These are phyloP conservation scores for Epichloe sylvatica DNA, from an alignment of 2,329 filamentous ascomycete genomes.

Conservation along the genomic window DNA sequence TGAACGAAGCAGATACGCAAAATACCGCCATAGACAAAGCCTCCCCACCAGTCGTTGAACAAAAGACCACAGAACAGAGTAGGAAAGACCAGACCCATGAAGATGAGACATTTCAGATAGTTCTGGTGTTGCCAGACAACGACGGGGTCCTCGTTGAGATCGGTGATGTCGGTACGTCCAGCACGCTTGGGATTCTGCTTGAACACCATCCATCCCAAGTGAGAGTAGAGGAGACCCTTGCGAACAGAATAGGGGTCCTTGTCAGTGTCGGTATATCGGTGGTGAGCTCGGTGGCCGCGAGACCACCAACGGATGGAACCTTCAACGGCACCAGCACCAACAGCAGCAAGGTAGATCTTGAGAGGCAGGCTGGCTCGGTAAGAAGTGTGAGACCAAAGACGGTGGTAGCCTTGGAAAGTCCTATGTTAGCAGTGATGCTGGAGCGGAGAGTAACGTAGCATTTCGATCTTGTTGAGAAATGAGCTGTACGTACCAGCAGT, in stretches of 20 bases:
- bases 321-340: slow-evolving; percentile 71
- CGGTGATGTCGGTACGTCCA: slow-evolving; percentile 76
- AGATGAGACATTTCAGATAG: slow-evolving; percentile 66
- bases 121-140: slow-evolving; percentile 81
- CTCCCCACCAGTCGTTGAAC: slow-evolving; percentile 71
- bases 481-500: slow-evolving; percentile 47
- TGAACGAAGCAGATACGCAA: slow-evolving; percentile 81
- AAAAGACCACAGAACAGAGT: slow-evolving; percentile 60
- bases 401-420: slow-evolving; percentile 32
- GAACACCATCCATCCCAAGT: slow-evolving; percentile 80
- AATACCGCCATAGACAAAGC: slow-evolving; percentile 74
- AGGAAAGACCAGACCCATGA: slow-evolving; percentile 66
- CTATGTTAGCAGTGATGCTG: neutral
- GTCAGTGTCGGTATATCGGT: slow-evolving; percentile 83
- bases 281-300: slow-evolving; percentile 72
- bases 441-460: neutral
- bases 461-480: neutral
- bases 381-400: slow-evolving; percentile 75
- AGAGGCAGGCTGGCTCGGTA: slow-evolving; percentile 67
- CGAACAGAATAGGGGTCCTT: slow-evolving; percentile 86
- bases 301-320: slow-evolving; percentile 86
- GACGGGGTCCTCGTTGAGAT: slow-evolving; percentile 73
- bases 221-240: slow-evolving; percentile 71
- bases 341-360: slow-evolving; percentile 67
- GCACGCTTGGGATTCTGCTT: slow-evolving; percentile 86